phyloP scores from a whole-genome alignment of 2,329 filamentous ascomycete species.

The Fusarium solani-melongenae region DNA sequence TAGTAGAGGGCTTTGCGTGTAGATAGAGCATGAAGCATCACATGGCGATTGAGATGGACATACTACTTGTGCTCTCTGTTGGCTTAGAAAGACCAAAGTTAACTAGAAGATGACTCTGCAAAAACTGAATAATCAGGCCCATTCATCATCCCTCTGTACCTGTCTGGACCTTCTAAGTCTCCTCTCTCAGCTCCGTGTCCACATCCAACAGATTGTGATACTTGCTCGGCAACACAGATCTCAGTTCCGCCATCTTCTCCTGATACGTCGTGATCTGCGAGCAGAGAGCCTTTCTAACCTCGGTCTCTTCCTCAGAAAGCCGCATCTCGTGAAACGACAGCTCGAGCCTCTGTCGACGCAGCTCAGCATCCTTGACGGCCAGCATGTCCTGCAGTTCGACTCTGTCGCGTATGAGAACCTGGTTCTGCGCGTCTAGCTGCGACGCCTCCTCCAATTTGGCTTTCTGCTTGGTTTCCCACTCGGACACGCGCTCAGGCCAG shows the following conservation, averaged over 20 bases:
- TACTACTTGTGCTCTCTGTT: neutral
- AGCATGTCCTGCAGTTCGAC: constrained; percentile 32
- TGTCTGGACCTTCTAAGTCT: neutral
- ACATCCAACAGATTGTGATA: constrained; percentile 10
- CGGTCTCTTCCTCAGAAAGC: neutral
- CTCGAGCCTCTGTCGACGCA: constrained; percentile 28
- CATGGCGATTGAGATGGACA: neutral
- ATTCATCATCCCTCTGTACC: neutral
- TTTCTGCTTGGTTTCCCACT: constrained; percentile 42
- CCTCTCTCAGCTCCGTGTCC: neutral
- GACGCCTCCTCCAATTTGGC: constrained; percentile 36
- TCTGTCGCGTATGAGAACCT: constrained; percentile 35
- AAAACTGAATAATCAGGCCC: neutral
- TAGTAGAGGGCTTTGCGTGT: neutral
- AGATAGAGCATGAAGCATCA: neutral
- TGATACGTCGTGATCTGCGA: constrained; percentile 10
- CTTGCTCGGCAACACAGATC: constrained; percentile 14
- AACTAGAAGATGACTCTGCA: neutral
- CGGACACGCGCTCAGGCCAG: constrained; percentile 49
- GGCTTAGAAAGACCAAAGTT: neutral
- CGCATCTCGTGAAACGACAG: constrained; percentile 35
- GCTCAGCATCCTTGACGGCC: constrained; percentile 31
- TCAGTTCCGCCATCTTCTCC: constrained; percentile 29
- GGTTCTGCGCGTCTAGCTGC: constrained; percentile 28
- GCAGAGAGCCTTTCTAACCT: constrained; percentile 12